phyloP scores from a whole-genome alignment of 306 rosid genomes.

The Castanospermum australe region DNA sequence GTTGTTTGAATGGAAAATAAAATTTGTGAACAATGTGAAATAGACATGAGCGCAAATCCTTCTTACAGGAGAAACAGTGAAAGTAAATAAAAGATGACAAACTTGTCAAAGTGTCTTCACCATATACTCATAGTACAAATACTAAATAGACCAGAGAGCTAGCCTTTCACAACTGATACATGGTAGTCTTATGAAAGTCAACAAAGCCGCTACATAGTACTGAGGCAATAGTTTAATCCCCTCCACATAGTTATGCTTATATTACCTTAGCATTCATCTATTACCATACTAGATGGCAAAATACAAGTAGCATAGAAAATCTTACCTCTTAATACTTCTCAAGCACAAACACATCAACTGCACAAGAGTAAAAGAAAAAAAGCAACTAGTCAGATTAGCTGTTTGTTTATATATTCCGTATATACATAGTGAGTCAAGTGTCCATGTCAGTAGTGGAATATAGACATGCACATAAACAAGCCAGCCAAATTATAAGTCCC shows the following conservation, averaged over 20 bases:
- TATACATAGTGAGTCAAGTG: not conserved
- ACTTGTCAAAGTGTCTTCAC: constrained; percentile 1
- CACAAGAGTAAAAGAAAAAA: not conserved
- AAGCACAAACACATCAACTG: constrained; percentile 38
- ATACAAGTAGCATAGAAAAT: constrained; percentile 23
- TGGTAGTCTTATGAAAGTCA: constrained; percentile 20
- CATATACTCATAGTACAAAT: constrained; percentile 20
- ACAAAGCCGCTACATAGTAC: constrained; percentile 21
- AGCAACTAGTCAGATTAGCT: constrained; percentile 13
- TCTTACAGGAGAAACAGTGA: not conserved
- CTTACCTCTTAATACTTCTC: constrained; percentile 17
- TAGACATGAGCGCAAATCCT: not conserved
- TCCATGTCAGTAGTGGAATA: not conserved
- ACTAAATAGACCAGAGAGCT: constrained; percentile 10
- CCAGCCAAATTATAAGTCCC: not conserved
- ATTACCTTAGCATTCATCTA: constrained; percentile 28
- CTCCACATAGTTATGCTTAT: constrained; percentile 16
- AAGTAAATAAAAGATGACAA: not conserved
- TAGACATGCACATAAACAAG: not conserved
- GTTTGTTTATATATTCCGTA: not conserved
- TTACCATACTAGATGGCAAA: constrained; percentile 35
- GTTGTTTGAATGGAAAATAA: not conserved
- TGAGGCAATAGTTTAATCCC: constrained; percentile 28
- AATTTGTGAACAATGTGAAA: not conserved
- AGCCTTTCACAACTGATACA: constrained; percentile 29